Percentiles rank a stretch among this genome's conserved stretches.
Evolutionary conservation across 208 protist genomes (phyloP).

Genomic region (Angomonas ambiguus): DNA sequence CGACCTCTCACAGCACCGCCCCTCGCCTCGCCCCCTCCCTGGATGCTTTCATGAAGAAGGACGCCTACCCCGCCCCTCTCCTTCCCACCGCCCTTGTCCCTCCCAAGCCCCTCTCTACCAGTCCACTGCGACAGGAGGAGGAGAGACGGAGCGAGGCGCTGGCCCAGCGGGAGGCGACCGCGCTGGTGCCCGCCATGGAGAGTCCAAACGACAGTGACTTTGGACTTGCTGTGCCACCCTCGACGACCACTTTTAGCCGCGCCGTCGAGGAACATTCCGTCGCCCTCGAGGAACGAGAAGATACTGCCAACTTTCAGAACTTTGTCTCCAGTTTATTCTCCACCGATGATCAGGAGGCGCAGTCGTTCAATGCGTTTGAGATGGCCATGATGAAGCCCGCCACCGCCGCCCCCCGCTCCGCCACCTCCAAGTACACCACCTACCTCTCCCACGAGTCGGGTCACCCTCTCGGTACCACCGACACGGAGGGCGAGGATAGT

Average conservation of each 20-base stretch:
- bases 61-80: neutral
- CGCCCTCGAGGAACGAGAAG: constrained; percentile 15
- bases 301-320: constrained; percentile 26
- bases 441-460: too few relatives aligned
- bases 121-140: constrained; percentile 23
- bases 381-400: constrained; percentile 20
- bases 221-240: neutral
- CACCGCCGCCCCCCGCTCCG: neutral
- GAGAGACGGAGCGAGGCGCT: constrained; percentile 7
- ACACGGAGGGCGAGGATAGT: constrained; percentile 20
- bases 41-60: constrained; percentile 29
- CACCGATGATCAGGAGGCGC: constrained; percentile 11
- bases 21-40: constrained; percentile 24
- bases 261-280: constrained; percentile 19
- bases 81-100: constrained; percentile 5
- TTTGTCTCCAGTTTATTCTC: constrained; percentile 33
- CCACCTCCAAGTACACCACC: constrained; percentile 18
- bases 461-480: constrained; percentile 12
- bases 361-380: constrained; percentile 32
- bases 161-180: neutral
- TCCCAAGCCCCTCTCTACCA: constrained; percentile 35
- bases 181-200: constrained; percentile 27
- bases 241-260: constrained; percentile 16
- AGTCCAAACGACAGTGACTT: constrained; percentile 1
- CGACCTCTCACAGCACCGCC: constrained; percentile 2